A percentile compares a stretch with the other conserved stretches of the same genome.
phyloP scores from a whole-genome alignment of 1,139 yeast genomes.

The Arxiozyma bovina region DNA sequence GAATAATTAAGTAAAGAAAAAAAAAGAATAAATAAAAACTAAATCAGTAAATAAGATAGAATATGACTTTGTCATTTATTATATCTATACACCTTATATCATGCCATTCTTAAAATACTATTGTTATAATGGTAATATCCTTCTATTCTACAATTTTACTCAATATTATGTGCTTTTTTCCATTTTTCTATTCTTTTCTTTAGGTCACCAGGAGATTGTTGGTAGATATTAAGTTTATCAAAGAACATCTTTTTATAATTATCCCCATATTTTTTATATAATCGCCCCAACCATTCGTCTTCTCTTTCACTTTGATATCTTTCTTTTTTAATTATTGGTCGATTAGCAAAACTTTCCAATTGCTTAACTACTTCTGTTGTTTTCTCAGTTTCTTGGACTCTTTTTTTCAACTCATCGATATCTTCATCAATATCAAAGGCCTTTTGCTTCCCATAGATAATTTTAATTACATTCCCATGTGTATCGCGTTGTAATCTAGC shows the following conservation, averaged over 20 bases:
- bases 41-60: neutral
- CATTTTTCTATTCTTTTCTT: slow-evolving; percentile 58
- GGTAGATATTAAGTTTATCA: slow-evolving; percentile 80
- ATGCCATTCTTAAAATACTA: neutral
- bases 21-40: too few species aligned
- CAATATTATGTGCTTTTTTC: slow-evolving; percentile 42
- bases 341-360: slow-evolving; percentile 59
- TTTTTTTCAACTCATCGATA: slow-evolving; percentile 25
- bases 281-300: slow-evolving; percentile 54
- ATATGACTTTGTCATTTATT: too few species aligned
- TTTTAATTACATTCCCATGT: slow-evolving; percentile 57
- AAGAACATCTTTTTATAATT: slow-evolving; percentile 84
- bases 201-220: slow-evolving; percentile 79
- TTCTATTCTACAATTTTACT: slow-evolving; percentile 4
- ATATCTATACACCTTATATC: too few species aligned
- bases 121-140: neutral
- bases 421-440: slow-evolving; percentile 25
- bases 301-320: slow-evolving; percentile 67
- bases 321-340: slow-evolving; percentile 43
- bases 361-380: slow-evolving; percentile 51
- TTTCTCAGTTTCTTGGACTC: slow-evolving; percentile 25
- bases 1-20: too few species aligned
- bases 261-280: slow-evolving; percentile 76
- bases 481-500: slow-evolving; percentile 73
- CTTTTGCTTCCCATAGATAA: slow-evolving; percentile 59